Percentiles rank a stretch among this genome's conserved stretches.
Conservation (phyloP, 192 early-diverging fungal species). For the Coemansia sp. region DNA sequence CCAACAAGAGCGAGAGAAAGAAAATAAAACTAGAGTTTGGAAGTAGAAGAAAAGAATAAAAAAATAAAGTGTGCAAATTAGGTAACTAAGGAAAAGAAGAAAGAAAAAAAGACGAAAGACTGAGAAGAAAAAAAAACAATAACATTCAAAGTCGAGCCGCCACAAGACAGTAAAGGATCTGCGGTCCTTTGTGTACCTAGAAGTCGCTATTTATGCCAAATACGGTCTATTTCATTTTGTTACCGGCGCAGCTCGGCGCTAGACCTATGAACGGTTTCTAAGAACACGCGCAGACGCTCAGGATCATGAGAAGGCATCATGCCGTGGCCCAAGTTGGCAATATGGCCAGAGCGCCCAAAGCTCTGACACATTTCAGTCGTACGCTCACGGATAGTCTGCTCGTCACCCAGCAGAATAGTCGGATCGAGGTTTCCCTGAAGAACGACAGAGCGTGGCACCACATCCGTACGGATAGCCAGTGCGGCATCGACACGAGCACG, state of each 20-base stretch:
- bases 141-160: background rate
- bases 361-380: conserved; percentile 77
- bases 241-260: conserved; percentile 34
- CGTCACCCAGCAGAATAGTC: conserved; percentile 72
- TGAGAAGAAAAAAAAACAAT: conserved; percentile 1
- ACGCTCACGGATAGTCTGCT: conserved; percentile 68
- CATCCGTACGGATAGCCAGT: background rate
- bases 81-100: background rate
- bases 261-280: conserved; percentile 66
- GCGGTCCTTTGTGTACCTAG: background rate
- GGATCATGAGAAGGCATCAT: conserved; percentile 85
- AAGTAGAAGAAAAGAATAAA: background rate
- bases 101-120: background rate
- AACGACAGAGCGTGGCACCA: conserved; percentile 18
- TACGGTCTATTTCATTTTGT: background rate
- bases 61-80: conserved; percentile 12
- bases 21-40: background rate
- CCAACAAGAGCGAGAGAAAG: background rate
- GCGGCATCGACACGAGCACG: conserved; percentile 33
- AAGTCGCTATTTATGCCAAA: background rate
- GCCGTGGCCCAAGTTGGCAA: conserved; percentile 97
- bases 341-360: conserved; percentile 78
- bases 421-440: conserved; percentile 98
- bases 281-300: conserved; percentile 66
- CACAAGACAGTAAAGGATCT: background rate